A percentile compares a stretch with the other conserved stretches of the same genome.
phyloP scores from a whole-genome alignment of 192 early-diverging fungal genomes.

The Powellomyces hirtus region DNA sequence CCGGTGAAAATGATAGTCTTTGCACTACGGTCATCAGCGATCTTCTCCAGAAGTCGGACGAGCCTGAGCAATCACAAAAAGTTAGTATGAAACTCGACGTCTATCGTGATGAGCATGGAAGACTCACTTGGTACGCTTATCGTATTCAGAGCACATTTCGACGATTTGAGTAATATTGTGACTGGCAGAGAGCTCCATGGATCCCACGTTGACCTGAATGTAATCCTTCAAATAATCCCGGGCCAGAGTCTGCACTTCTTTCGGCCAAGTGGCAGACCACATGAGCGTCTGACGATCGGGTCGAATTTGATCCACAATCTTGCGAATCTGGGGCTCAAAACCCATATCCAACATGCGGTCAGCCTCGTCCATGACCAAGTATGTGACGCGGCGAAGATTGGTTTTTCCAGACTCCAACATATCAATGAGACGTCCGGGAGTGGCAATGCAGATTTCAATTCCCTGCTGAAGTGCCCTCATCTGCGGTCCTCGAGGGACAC shows the following conservation, averaged over 20 bases:
- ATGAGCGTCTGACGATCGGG: conserved; percentile 98
- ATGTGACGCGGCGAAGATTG: conserved; percentile 91
- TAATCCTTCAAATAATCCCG: conserved; percentile 88
- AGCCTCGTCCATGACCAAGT: conserved; percentile 98
- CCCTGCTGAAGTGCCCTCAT: conserved; percentile 80
- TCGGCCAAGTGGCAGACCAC: conserved; percentile 99
- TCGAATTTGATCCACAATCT: conserved; percentile 95
- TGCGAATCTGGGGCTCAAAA: conserved; percentile 97
- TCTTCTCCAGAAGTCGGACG: conserved; percentile 44
- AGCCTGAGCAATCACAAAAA: conserved; percentile 24
- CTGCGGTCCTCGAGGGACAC: conserved; percentile 88
- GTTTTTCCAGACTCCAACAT: conserved; percentile 87
- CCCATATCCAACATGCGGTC: conserved; percentile 99
- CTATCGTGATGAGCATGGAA: background rate
- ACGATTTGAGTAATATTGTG: conserved; percentile 90
- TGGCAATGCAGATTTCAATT: conserved; percentile 96
- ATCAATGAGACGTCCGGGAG: conserved; percentile 96
- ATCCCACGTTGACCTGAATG: conserved; percentile 97
- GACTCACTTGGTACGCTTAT: conserved; percentile 76
- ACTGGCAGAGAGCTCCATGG: conserved; percentile 85
- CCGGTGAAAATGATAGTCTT: conserved; percentile 52
- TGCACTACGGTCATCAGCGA: conserved; percentile 25
- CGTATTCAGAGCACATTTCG: conserved; percentile 81
- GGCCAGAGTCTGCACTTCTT: conserved; percentile 89
- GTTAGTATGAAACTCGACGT: background rate